Conservation (phyloP, 495 filamentous ascomycete species). For the Xylaria sp. region DNA sequence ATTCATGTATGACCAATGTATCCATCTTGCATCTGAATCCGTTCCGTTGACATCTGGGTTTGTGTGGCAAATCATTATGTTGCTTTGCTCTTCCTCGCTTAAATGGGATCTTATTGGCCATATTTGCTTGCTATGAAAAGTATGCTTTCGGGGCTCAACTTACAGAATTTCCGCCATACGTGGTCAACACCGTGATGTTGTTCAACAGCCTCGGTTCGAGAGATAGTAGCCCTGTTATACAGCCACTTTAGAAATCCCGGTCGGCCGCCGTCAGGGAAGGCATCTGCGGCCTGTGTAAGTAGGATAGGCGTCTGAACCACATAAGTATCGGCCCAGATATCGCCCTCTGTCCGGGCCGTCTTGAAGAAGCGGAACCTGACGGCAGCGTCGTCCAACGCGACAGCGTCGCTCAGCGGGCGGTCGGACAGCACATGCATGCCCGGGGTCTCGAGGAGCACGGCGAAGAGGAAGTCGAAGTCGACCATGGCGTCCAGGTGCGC, state of each 20-base stretch:
- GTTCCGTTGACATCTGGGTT: no score
- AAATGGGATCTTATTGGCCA: not conserved
- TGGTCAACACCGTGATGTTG: slow-evolving; percentile 81
- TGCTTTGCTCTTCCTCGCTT: not conserved
- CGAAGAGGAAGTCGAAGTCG: slow-evolving; percentile 78
- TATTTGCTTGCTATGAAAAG: not conserved
- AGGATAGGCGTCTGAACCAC: slow-evolving; percentile 59
- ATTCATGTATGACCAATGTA: no score
- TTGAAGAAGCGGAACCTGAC: slow-evolving; percentile 64
- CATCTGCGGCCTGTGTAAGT: slow-evolving; percentile 68
- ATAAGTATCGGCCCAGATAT: slow-evolving; percentile 72
- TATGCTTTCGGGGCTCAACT: slow-evolving; percentile 18
- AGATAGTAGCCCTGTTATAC: slow-evolving; percentile 72
- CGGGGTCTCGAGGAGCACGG: slow-evolving; percentile 70
- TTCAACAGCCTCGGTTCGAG: slow-evolving; percentile 71
- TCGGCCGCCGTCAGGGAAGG: slow-evolving; percentile 74
- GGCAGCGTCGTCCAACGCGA: slow-evolving; percentile 53
- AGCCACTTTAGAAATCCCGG: slow-evolving; percentile 80
- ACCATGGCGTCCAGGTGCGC: slow-evolving; percentile 91
- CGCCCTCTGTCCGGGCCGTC: slow-evolving; percentile 35
- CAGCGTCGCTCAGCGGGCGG: slow-evolving; percentile 54
- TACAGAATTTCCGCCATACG: slow-evolving; percentile 79
- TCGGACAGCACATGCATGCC: slow-evolving; percentile 75
- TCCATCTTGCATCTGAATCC: no score
- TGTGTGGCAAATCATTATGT: no score